Conservation (phyloP, 2,329 filamentous ascomycete genomes). For the Cladosporium sp. region DNA sequence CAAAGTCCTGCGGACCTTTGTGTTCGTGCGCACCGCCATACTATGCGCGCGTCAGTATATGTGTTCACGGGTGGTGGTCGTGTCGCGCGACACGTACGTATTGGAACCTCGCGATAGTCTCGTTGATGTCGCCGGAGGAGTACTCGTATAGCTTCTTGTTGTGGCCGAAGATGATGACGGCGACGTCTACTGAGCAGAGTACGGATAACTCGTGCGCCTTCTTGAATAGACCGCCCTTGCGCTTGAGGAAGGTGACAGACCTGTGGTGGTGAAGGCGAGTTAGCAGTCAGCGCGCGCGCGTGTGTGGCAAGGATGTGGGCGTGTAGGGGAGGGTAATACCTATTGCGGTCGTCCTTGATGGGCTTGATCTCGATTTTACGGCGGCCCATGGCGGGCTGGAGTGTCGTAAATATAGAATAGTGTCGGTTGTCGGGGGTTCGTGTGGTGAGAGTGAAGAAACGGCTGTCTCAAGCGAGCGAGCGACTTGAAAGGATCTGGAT, state of each 20-base stretch:
- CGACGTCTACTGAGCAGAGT: constrained; percentile 95
- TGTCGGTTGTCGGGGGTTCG: too few species aligned
- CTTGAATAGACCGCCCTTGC: constrained; percentile 98
- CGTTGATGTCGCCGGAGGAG: constrained; percentile 87
- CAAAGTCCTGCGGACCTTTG: constrained; percentile 91
- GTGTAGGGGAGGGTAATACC: neutral
- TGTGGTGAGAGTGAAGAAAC: constrained; percentile 1
- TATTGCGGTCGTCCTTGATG: constrained; percentile 59
- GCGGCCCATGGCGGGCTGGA: constrained; percentile 67
- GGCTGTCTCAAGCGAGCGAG: constrained; percentile 2
- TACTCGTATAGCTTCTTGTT: constrained; percentile 99
- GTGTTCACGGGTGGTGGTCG: neutral
- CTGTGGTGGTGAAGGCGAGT: constrained; percentile 13
- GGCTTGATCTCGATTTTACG: constrained; percentile 99
- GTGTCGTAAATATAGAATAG: neutral
- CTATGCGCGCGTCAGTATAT: constrained; percentile 45
- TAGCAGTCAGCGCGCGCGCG: constrained; percentile 5
- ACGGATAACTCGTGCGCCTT: constrained; percentile 98
- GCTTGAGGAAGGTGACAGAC: constrained; percentile 78
- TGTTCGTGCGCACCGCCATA: constrained; percentile 92
- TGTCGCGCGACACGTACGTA: constrained; percentile 60
- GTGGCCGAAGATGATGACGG: constrained; percentile 96
- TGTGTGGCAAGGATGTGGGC: neutral
- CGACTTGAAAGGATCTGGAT: neutral
- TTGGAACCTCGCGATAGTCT: constrained; percentile 82